Conservation (phyloP, 805 yeast genomes). For the Blastobotrys americana region DNA sequence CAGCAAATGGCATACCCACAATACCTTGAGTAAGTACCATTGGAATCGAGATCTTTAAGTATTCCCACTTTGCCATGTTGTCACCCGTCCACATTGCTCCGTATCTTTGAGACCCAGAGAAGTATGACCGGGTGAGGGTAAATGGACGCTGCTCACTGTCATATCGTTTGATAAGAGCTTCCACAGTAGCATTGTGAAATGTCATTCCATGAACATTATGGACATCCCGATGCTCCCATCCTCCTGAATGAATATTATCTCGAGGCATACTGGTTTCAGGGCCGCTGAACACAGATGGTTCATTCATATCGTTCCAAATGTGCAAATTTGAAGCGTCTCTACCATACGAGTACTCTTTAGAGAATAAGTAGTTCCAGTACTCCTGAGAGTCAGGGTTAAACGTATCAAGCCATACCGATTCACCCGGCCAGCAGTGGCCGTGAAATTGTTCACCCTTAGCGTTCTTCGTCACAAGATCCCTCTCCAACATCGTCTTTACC, state of each 20-base stretch:
- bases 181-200: conserved; percentile 71
- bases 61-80: conserved; percentile 89
- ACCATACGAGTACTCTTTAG: conserved; percentile 31
- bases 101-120: conserved; percentile 83
- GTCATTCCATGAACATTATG: conserved; percentile 82
- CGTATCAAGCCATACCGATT: conserved; percentile 86
- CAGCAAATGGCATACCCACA: conserved; percentile 85
- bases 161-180: conserved; percentile 52
- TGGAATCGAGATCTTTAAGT: conserved; percentile 71
- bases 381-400: conserved; percentile 49
- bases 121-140: conserved; percentile 77
- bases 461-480: conserved; percentile 42
- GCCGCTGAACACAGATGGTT: conserved; percentile 90
- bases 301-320: conserved; percentile 98
- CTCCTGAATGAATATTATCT: conserved; percentile 68
- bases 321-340: conserved; percentile 57
- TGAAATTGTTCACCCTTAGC: conserved; percentile 44
- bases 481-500: conserved; percentile 43
- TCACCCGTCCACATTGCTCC: conserved; percentile 99
- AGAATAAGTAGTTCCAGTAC: conserved; percentile 28
- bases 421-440: conserved; percentile 98
- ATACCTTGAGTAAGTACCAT: conserved; percentile 78
- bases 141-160: conserved; percentile 59
- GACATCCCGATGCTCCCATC: conserved; percentile 84
- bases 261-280: conserved; percentile 90